Percentiles rank a stretch among this genome's conserved stretches.
phyloP scores from a whole-genome alignment of 2,329 filamentous ascomycete genomes.

The Ophiostoma australiae region DNA sequence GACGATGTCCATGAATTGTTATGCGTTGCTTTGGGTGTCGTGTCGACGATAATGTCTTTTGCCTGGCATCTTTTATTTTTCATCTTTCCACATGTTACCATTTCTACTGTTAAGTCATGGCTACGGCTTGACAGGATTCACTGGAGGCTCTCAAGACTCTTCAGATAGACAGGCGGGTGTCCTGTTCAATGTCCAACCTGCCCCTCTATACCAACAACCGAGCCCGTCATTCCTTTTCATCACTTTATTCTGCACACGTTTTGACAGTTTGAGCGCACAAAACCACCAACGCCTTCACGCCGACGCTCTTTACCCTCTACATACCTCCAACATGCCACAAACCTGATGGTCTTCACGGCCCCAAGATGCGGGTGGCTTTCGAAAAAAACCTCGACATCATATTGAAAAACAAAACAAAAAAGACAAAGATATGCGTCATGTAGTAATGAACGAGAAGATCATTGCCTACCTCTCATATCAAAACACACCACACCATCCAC shows the following conservation, averaged over 20 bases:
- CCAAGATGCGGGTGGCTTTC: not conserved
- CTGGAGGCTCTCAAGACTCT: not conserved
- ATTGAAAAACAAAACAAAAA: not conserved
- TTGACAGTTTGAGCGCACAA: not conserved
- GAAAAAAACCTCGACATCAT: not conserved
- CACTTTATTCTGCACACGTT: not conserved
- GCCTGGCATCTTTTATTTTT: not conserved
- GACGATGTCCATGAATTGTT: conserved; percentile 19
- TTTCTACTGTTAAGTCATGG: not conserved
- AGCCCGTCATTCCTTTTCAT: conserved; percentile 6
- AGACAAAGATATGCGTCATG: not conserved
- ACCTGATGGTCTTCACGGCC: not conserved
- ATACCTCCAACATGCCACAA: not conserved
- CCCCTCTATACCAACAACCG: not conserved
- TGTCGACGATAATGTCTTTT: no score
- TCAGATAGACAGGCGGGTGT: not conserved
- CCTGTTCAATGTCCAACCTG: not conserved
- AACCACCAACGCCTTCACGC: not conserved
- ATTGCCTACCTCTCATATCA: not conserved
- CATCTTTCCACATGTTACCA: not conserved
- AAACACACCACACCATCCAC: not conserved
- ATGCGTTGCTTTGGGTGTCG: conserved; percentile 7
- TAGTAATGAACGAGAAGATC: not conserved
- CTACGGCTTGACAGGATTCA: not conserved
- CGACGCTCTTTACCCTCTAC: not conserved